phyloP scores from a whole-genome alignment of 2,329 filamentous ascomycete species.

The Colletotrichum sp. region DNA sequence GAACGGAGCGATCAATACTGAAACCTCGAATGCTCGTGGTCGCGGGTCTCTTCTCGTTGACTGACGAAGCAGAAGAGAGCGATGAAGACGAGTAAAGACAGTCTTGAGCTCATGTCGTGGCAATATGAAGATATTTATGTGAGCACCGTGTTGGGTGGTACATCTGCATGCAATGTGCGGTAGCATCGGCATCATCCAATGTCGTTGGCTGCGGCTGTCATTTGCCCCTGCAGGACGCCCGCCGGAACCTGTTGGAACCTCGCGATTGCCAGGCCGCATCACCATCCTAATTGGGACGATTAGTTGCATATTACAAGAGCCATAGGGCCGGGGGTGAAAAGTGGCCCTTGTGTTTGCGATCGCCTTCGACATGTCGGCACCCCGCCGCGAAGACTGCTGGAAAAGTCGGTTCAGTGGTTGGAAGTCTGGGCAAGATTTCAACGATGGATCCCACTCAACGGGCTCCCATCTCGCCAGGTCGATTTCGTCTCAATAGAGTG shows the following conservation, averaged over 20 bases:
- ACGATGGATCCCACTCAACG: not conserved
- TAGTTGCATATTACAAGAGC: not conserved
- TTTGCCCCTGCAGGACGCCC: not conserved
- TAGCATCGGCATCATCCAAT: not conserved
- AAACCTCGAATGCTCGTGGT: not conserved
- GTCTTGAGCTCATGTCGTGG: not conserved
- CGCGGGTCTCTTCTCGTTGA: not conserved
- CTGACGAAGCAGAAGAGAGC: not conserved
- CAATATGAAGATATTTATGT: not conserved
- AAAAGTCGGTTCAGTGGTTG: not conserved
- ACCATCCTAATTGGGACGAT: not conserved
- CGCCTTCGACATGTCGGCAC: not conserved
- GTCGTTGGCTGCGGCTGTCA: not conserved
- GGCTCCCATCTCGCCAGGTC: not conserved
- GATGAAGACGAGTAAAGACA: not conserved
- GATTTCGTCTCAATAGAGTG: not conserved
- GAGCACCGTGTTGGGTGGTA: not conserved
- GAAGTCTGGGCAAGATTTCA: not conserved
- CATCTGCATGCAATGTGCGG: not conserved
- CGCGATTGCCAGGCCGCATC: not conserved
- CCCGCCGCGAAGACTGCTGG: not conserved
- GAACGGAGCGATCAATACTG: not conserved
- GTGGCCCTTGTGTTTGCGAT: not conserved
- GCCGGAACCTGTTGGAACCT: not conserved
- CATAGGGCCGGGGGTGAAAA: not conserved